These are phyloP conservation scores for Globisporangium lucens DNA, from an alignment of 352 stramenopile species.

Conservation along the genomic window DNA sequence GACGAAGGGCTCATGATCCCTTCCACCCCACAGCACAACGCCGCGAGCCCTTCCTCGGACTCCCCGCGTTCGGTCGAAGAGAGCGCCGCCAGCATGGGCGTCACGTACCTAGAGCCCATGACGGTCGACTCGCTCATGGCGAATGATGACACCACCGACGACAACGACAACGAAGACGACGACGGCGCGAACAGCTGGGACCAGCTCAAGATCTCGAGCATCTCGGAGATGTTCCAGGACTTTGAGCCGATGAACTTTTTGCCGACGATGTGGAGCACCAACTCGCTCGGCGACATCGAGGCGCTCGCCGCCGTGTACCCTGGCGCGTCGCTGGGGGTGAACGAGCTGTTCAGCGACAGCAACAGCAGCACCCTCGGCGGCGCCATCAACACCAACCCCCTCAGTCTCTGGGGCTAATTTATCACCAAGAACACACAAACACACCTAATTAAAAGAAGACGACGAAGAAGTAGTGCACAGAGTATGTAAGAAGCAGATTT, in stretches of 20 bases:
- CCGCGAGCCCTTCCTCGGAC: constrained; percentile 27
- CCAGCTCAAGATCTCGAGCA: constrained; percentile 22
- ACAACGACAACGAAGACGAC: background rate
- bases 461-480: constrained; percentile 1
- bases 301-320: constrained; percentile 22
- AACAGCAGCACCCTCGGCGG: too few relatives aligned
- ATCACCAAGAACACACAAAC: constrained; percentile 12
- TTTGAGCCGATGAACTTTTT: constrained; percentile 36
- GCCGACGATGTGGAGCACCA: constrained; percentile 49
- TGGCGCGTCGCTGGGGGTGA: constrained; percentile 10
- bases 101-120: constrained; percentile 24
- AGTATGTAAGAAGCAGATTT: constrained; percentile 11
- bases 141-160: constrained; percentile 12
- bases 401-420: constrained; percentile 21
- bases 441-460: constrained; percentile 6
- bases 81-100: background rate
- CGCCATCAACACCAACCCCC: constrained; percentile 9
- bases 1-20: constrained; percentile 12
- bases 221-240: constrained; percentile 47
- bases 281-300: constrained; percentile 38
- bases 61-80: constrained; percentile 37
- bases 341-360: constrained; percentile 36
- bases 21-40: constrained; percentile 9
- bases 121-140: constrained; percentile 26
- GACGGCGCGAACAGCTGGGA: constrained; percentile 18